Base-by-base conservation (phyloP, 2,329 filamentous ascomycete species). In the Sporothrix schenckii region DNA sequence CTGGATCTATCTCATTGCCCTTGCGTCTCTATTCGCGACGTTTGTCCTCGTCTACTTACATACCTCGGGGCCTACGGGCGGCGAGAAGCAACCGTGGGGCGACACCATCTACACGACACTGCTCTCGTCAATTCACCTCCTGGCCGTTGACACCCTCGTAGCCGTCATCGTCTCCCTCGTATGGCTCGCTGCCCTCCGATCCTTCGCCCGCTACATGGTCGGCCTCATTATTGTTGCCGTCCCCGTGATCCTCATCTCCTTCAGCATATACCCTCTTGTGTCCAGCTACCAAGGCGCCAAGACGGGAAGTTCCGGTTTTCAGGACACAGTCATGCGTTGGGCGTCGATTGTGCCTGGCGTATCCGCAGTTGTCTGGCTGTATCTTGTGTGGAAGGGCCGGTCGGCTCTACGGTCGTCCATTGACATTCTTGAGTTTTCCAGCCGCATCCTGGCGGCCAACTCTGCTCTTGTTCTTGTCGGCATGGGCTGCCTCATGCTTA, bases 21-120 rank as follows among this genome's bases (percentile, higher is more conserved):
- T 97, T 68, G 93, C 92, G 60, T 91, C 91, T 52, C 87, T 98
- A 77, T 87, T 98, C 76, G 92, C 94, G 14, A 94, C 93, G 0
- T 96, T 93, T 76, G 89, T 97, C 73, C 85, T 99, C 16, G 91
- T 97, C 30, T 96, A 92, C 83, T 85, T 99, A 53, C 93, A 98
- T 77, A 98, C 94, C 1, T 88, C 91, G 5, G 83, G 82, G n/a
- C 71, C 72, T 16, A 49, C 56, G 14, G 69, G 63, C 30, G 70
- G 71, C 68, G 84, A 85, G 69, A 91, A 91, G 77, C 86, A 86
- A 72, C 90, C 91, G 0, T 87, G 96, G 70, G 94, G 94, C 16
- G 95, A 99, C 79, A 97, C 94, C 1, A 93, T 99, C 71, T 99
- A 99, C 80, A 93, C 91, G 16, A 93, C 92, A 4, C 82, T 99